Base-by-base conservation (phyloP, 148 eudicot genomes). In the Rhododendron henanense region DNA sequence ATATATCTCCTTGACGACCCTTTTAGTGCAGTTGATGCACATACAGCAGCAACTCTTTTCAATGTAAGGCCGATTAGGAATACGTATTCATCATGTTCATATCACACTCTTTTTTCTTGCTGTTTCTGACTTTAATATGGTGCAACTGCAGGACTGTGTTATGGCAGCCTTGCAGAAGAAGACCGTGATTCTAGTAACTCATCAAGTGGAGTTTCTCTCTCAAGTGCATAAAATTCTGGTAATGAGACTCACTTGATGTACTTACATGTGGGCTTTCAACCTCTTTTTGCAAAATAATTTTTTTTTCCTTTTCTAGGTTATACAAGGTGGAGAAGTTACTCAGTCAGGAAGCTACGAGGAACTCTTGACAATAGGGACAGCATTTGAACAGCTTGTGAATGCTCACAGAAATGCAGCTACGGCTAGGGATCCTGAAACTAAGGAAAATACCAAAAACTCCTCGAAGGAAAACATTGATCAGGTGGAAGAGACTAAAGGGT, bases 1-100 rank as follows among this genome's bases (percentile, higher is more conserved):
- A 88, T 93, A 50, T 93, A 93, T 92, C 92, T 93, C 45, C 91
- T 93, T 23, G 96, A 94, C 59, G 96, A 94, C 82, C 94, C 94
- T 11, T 93, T 93, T 78, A 93, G 95, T 84, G 95, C 95, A 25
- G 95, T 93, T 41, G 95, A 93, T 88, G 95, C 95, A 57, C 95
- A 91, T 65, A 93, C 95, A 51, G 92, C 92, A 67, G 89, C 93
- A 55, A 78, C 85, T 73, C 90, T 93, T 45, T 93, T 93, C 51
- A 89, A 92, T 76, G 95, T 92, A 85, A 87, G 84, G 45, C 39
- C 4, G 11, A 50, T 31, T 3, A 28, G 3, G 33, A 69, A 25
- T 28, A 11, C 14, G 8, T 69, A 31, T 31, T 9, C 1, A 31
- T 71, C 37, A 33, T 33, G 35, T 33, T 14, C 19, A 14, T 35